These are phyloP conservation scores for Fraxinus xanthoxyloides DNA, from an alignment of 305 asterid species.

Conservation along the genomic window DNA sequence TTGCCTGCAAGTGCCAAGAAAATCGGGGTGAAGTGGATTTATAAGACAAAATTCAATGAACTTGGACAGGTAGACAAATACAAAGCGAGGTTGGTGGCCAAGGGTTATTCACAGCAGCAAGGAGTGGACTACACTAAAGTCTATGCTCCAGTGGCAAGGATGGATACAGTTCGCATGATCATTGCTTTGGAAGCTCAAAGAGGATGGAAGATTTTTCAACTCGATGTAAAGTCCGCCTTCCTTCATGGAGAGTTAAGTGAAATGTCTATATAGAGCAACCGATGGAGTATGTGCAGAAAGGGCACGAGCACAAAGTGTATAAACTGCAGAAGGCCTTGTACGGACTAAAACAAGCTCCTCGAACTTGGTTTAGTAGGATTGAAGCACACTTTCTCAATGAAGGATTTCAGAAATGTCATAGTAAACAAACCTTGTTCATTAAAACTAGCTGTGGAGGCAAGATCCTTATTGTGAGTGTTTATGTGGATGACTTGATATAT, in stretches of 20 bases:
- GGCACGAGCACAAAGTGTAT: background rate
- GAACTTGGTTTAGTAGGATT: background rate
- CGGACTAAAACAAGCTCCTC: background rate
- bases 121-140: background rate
- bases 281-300: background rate
- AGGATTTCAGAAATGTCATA: background rate
- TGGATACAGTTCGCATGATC: background rate
- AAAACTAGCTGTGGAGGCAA: background rate
- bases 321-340: background rate
- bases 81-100: background rate
- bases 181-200: background rate
- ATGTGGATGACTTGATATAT: background rate
- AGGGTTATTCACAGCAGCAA: background rate
- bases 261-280: background rate
- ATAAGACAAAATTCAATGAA: background rate
- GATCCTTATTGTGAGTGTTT: conserved; percentile 5
- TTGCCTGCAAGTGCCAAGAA: background rate
- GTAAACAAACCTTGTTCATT: background rate
- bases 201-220: background rate
- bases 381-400: background rate
- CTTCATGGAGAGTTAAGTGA: background rate
- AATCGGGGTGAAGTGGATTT: background rate
- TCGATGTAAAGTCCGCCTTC: background rate
- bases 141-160: background rate
- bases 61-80: background rate